Base-by-base conservation (phyloP, 768 basidiomycete species). In the Grammothele lineata region DNA sequence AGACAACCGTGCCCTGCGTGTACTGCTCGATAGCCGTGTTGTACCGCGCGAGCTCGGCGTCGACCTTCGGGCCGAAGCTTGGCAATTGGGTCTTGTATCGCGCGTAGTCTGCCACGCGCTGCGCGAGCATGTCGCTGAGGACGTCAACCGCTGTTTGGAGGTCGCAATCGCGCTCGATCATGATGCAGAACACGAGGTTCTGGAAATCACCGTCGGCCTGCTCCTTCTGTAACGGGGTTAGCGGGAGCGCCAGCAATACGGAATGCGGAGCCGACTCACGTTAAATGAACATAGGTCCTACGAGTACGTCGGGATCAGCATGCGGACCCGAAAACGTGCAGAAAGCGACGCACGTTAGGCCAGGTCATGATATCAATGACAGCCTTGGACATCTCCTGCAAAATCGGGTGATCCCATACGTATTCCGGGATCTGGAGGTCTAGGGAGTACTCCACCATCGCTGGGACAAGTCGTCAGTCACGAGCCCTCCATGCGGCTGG, bases 281-380 rank as follows among this genome's bases (percentile, higher is more conserved):
- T 56, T 48, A 40, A 47, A 57, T 17, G 51, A 51, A 34, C 47
- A 44, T 9, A 46, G 22, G n/a, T 52, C 42, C 67, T 59, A 51
- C 61, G 54, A 40, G 65, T 62, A 45, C 64, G 63, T 17, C 58
- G 60, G 24, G 59, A 58, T 32, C 57, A 61, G 50, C 62, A 14
- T 14, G 14, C 27, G 27, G 8, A 7, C 27, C 27, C 8, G 14
- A 30, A 30, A 7, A 7, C 27, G 27, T 14, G 27, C 7, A 30
- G 27, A 30, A 8, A 39, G 7, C 12, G 5, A 67, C 67, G 6
- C 19, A 69, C 67, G 34, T 69, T 69, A n/a, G 68, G 68, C 68
- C 68, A 69, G 1, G 68, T 70, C 68, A 69, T 70, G 15, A 69
- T 63, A 44, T 69, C 68, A 14, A 51, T 69, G 0, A 65, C 68